phyloP scores from a whole-genome alignment of 768 basidiomycete species.

The Russula emetica region DNA sequence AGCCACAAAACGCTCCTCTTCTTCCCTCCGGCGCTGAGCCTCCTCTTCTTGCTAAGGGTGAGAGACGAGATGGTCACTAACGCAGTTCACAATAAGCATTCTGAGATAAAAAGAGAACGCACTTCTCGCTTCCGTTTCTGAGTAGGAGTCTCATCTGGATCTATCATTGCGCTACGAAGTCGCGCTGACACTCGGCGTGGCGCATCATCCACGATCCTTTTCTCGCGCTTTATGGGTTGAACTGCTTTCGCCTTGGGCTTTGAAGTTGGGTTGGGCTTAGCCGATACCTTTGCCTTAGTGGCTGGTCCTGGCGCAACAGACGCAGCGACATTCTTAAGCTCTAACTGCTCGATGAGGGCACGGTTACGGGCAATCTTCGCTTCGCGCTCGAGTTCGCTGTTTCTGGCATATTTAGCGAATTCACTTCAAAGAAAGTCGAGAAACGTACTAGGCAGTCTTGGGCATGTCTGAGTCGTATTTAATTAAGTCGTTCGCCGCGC shows the following conservation, averaged over 20 bases:
- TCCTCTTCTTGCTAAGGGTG: constrained; percentile 46
- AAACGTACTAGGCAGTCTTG: constrained; percentile 28
- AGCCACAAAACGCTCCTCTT: constrained; percentile 55
- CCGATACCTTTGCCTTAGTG: constrained; percentile 35
- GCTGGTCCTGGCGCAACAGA: constrained; percentile 42
- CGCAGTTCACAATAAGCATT: too few relatives aligned
- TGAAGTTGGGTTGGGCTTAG: constrained; percentile 27
- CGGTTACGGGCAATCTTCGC: constrained; percentile 80
- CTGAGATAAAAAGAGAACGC: constrained; percentile 24
- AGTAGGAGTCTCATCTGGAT: constrained; percentile 61
- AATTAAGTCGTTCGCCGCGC: not conserved
- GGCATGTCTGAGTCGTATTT: constrained; percentile 17
- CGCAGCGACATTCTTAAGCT: constrained; percentile 54
- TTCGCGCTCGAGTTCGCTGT: constrained; percentile 67
- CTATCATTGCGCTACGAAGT: constrained; percentile 45
- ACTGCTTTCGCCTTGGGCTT: constrained; percentile 56
- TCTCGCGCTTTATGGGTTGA: constrained; percentile 51
- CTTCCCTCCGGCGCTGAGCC: constrained; percentile 48
- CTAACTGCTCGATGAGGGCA: constrained; percentile 65
- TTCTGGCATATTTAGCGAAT: not conserved
- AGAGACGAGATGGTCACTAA: not conserved
- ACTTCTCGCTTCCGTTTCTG: constrained; percentile 67
- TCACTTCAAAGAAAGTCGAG: not conserved
- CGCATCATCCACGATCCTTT: constrained; percentile 38
- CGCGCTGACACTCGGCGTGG: constrained; percentile 69